Base-by-base conservation (phyloP, 1,284 basidiomycete genomes). In the Melampsora larici-populina region DNA sequence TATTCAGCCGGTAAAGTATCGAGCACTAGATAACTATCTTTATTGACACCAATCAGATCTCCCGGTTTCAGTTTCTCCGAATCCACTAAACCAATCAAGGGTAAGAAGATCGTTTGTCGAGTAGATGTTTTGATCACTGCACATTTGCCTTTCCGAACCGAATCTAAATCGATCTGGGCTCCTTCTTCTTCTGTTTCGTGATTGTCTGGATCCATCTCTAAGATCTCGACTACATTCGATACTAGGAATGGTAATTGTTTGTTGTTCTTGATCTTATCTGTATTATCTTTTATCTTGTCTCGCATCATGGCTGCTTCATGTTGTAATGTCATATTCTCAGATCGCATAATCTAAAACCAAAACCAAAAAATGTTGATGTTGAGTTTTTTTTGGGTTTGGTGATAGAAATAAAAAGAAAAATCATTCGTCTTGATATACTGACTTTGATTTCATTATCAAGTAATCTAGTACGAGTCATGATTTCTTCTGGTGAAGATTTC, bases 261-360 rank as follows among this genome's bases (percentile, higher is more conserved):
- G 86, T 99, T 99, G 89, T 99, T 96, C 85, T 97, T 97, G 82
- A 99, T 94, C 87, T 99, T 99, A 85, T 97, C 95, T 71, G 91
- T 90, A 81, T 98, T 99, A 84, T 99, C 96, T 79, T 93, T 90
- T 84, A 99, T 97, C 88, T 96, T 97, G 87, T 97, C 95, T 83
- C 92, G 91, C 94, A 99, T 98, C 80, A 91, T 91, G 81, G 87
- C 91, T 84, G 96, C 92, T 84, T 99, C 97, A 84, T 99, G 96
- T 82, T 91, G 90, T 78, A 99, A 85, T 77, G 96, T 89, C 81
- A 93, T 87, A 48, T 91, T 93, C 86, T 99, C 96, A 80, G 93
- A 95, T 80, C 91, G 89, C 91, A 97, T 95, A 81, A 97, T 93
- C 92, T 94, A 77, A 15, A 21, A n/a, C 11, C 26, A 49, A 18